Percentiles rank a stretch among this genome's conserved stretches.
Conservation (phyloP, 2,329 filamentous ascomycete genomes). For the Fusarium guadeloupense region DNA sequence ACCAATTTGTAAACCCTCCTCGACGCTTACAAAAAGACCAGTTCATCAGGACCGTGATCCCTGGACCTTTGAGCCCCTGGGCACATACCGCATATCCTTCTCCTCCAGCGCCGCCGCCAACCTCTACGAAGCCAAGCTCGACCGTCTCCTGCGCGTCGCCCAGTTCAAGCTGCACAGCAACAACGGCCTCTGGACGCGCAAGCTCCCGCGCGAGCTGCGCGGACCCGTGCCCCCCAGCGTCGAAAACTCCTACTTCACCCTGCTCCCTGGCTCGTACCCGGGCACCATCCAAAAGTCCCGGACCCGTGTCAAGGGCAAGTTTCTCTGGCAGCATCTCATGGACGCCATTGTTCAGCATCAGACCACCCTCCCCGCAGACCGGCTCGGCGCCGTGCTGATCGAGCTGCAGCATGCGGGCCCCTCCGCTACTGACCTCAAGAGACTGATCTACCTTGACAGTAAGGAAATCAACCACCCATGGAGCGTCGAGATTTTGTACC, state of each 20-base stretch:
- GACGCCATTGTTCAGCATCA: constrained; percentile 37
- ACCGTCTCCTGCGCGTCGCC: constrained; percentile 47
- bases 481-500: constrained; percentile 20
- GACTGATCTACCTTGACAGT: constrained; percentile 23
- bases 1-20: no score
- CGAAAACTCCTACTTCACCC: constrained; percentile 44
- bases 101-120: constrained; percentile 65
- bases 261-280: constrained; percentile 42
- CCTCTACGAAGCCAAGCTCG: constrained; percentile 61
- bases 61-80: constrained; percentile 68
- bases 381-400: constrained; percentile 45
- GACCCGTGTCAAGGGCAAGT: constrained; percentile 33
- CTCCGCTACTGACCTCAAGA: constrained; percentile 35
- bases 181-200: constrained; percentile 46
- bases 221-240: constrained; percentile 14
- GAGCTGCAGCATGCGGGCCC: constrained; percentile 45
- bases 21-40: constrained; percentile 31
- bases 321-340: constrained; percentile 43
- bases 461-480: constrained; percentile 19
- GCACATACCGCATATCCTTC: constrained; percentile 77
- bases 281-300: constrained; percentile 16
- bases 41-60: constrained; percentile 73
- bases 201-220: constrained; percentile 41
- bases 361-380: no score
- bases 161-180: constrained; percentile 44